Base-by-base conservation (phyloP, 2,329 filamentous ascomycete genomes). In the Plectosphaerella sp. region DNA sequence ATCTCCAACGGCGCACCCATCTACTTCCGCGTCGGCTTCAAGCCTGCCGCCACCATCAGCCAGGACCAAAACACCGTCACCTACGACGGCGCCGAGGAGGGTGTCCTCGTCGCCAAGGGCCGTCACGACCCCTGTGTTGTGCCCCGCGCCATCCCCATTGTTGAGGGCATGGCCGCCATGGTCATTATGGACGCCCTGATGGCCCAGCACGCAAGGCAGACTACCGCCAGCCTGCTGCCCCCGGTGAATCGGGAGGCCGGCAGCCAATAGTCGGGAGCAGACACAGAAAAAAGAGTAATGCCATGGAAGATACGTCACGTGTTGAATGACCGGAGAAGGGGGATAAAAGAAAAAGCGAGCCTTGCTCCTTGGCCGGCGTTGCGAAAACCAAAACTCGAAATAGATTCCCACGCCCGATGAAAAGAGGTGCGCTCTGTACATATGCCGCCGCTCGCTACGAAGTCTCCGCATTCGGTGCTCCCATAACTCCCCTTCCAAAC, bases 1-100 rank as follows among this genome's bases (percentile, higher is more conserved):
- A 97, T 97, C 71, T 87, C 88, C 48, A 97, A 97, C 70, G 94
- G 93, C 53, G 89, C 90, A 37, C 87, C 86, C 54, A 91, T 97
- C 73, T 97, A 94, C 79, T 97, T 97, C 82, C 85, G 88, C 48
- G 87, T 96, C 5, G 92, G 84, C 15, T 97, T 97, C 83, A 97
- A 97, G 79, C 89, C 93, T 10, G 86, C 93, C 3, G 92, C 93
- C 28, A 97, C 94, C 3, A 97, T 97, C 65, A 87, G 89, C 45
- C 88, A 93, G 72, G 88, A 89, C 43, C 93, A 97, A 75, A 80
- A 79, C 14, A 97, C 94, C 1, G 85, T 86, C 9, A 87, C 82
- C 10, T 97, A 95, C 70, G 86, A 87, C 54, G 87, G 87, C 45
- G 74, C 78, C 10, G 64, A 66, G 12, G 83, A 88, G 58, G 94